phyloP scores from a whole-genome alignment of 495 filamentous ascomycete genomes.

The Neurospora sublineolata region DNA sequence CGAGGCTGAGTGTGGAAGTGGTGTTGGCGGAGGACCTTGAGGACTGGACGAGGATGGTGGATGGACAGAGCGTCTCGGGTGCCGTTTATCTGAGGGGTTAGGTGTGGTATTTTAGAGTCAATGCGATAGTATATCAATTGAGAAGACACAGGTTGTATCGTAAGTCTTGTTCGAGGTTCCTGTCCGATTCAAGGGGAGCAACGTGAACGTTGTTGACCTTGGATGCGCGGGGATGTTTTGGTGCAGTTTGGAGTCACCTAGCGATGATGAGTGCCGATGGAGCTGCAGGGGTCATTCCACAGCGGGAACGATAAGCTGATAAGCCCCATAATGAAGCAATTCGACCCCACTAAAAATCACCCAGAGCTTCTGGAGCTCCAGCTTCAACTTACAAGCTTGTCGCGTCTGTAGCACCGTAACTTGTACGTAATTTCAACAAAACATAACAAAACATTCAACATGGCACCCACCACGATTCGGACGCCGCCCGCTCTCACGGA shows the following conservation, averaged over 20 bases:
- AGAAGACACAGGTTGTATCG: not conserved
- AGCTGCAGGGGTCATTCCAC: not conserved
- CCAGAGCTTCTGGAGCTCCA: constrained; percentile 1
- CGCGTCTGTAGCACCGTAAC: not conserved
- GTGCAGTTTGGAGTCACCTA: not conserved
- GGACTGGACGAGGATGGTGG: not conserved
- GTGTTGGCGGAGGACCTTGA: not conserved
- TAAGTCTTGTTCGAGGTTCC: not conserved
- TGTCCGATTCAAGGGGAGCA: not conserved
- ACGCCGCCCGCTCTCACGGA: constrained; percentile 30
- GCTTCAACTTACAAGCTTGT: constrained; percentile 2
- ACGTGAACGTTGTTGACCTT: not conserved
- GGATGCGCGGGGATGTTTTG: not conserved
- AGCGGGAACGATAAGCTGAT: constrained; percentile 11
- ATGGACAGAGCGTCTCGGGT: not conserved
- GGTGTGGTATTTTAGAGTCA: not conserved
- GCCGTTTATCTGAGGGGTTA: not conserved
- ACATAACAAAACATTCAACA: constrained; percentile 7
- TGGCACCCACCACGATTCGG: constrained; percentile 31
- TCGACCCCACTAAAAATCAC: constrained; percentile 14
- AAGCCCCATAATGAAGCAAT: not conserved
- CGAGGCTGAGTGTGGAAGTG: not conserved
- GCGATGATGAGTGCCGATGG: not conserved
- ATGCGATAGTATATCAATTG: not conserved
- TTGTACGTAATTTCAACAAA: not conserved